A percentile compares a stretch with the other conserved stretches of the same genome.
Conservation (phyloP, 2,329 filamentous ascomycete species). For the Pyrenophora seminiperda region DNA sequence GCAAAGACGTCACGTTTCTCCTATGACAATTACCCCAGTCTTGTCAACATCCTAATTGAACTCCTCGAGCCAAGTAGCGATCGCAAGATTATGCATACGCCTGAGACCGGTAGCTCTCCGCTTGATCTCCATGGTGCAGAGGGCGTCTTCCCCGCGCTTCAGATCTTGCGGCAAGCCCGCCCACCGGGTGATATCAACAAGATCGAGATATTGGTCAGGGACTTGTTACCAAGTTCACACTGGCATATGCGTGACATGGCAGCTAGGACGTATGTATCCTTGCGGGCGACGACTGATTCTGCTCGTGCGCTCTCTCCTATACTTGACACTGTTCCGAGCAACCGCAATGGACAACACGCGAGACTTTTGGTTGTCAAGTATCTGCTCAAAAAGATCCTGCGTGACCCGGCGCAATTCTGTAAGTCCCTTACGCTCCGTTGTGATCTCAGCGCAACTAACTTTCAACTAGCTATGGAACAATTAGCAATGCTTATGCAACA, state of each 20-base stretch:
- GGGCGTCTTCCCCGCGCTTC: conserved; percentile 81
- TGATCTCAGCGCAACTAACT: conserved; percentile 2
- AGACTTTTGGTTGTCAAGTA: conserved; percentile 41
- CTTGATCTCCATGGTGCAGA: conserved; percentile 56
- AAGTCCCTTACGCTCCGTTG: background rate
- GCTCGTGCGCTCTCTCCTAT: conserved; percentile 27
- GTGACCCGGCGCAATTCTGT: conserved; percentile 16
- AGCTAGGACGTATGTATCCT: conserved; percentile 65
- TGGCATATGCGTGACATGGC: conserved; percentile 86
- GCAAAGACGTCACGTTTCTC: conserved; percentile 62
- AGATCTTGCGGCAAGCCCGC: conserved; percentile 74
- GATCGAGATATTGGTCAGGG: conserved; percentile 63
- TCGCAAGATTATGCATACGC: conserved; percentile 32
- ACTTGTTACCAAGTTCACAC: conserved; percentile 69
- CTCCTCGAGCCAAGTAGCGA: conserved; percentile 56
- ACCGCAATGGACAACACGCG: conserved; percentile 41
- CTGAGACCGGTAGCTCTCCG: conserved; percentile 28
- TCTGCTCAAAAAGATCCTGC: conserved; percentile 32
- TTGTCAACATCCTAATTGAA: conserved; percentile 67
- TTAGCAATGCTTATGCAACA: conserved; percentile 28
- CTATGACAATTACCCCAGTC: conserved; percentile 69
- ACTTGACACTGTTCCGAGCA: conserved; percentile 17
- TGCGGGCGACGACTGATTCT: conserved; percentile 36
- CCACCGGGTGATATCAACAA: conserved; percentile 64
- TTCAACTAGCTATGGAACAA: conserved; percentile 17